A percentile compares a stretch with the other conserved stretches of the same genome.
Conservation (phyloP, 2,329 filamentous ascomycete genomes). For the Pseudogymnoascus sp. region DNA sequence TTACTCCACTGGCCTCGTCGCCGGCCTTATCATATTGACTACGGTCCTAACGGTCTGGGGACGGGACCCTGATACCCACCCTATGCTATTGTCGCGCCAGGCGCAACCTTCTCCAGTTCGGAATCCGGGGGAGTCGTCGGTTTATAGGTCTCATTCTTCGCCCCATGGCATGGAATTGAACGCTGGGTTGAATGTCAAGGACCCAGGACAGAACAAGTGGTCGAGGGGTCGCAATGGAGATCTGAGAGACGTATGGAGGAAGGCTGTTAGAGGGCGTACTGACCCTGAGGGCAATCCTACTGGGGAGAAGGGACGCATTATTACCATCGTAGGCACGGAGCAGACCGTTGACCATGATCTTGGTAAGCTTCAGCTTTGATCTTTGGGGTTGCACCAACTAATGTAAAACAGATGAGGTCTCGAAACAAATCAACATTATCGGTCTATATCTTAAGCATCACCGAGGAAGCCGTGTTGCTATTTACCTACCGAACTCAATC, state of each 20-base stretch:
- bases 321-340: conserved; percentile 72
- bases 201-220: conserved; percentile 74
- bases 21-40: conserved; percentile 58
- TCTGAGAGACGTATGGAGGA: conserved; percentile 82
- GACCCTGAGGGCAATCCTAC: conserved; percentile 55
- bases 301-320: conserved; percentile 59
- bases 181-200: conserved; percentile 73
- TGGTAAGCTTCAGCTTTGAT: conserved; percentile 34
- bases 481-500: conserved; percentile 89
- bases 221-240: conserved; percentile 78
- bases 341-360: conserved; percentile 66
- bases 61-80: conserved; percentile 83
- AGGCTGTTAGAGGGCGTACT: conserved; percentile 56
- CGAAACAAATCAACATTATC: conserved; percentile 79
- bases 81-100: conserved; percentile 82
- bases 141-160: conserved; percentile 76
- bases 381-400: conserved; percentile 11
- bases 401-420: conserved; percentile 55
- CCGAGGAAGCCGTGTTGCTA: conserved; percentile 68
- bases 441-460: conserved; percentile 69
- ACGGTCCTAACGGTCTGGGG: conserved; percentile 64
- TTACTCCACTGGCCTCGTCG: conserved; percentile 66
- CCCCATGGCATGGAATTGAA: conserved; percentile 80
- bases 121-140: conserved; percentile 74
- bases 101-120: conserved; percentile 70